Conservation (phyloP, 1,139 yeast species). For the Debaryomycetaceae sp. region DNA sequence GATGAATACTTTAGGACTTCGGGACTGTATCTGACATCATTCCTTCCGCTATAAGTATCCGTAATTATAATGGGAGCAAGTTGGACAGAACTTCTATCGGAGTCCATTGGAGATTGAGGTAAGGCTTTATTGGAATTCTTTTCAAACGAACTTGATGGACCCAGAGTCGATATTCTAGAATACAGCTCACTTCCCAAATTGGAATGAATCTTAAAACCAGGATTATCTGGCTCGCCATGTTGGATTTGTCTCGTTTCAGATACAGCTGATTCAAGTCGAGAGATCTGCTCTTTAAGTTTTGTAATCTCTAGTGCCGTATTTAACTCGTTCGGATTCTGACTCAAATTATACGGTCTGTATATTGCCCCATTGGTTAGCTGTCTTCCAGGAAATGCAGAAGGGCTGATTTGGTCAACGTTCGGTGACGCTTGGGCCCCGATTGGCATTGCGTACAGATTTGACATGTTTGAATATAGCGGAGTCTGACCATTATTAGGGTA, state of each 20-base stretch:
- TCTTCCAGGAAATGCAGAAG: not conserved
- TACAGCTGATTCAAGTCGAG: not conserved
- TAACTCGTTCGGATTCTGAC: not conserved
- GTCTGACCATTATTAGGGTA: too few species aligned
- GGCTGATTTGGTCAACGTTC: not conserved
- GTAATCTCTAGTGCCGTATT: not conserved
- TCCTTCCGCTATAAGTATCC: not conserved
- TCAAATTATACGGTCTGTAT: too few species aligned
- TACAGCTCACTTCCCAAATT: not conserved
- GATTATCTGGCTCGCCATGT: not conserved
- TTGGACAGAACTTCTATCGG: not conserved
- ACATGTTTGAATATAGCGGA: not conserved
- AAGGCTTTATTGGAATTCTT: too few species aligned
- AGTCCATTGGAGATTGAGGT: not conserved
- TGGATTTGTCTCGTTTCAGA: not conserved
- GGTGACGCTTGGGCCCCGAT: not conserved
- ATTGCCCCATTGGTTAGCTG: too few species aligned
- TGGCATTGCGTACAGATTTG: not conserved
- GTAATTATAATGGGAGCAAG: not conserved
- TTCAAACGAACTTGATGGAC: not conserved
- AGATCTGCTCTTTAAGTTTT: not conserved
- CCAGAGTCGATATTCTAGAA: not conserved
- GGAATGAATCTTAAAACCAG: not conserved
- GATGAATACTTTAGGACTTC: slow-evolving; percentile 1
- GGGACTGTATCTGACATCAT: not conserved